Percentiles rank a stretch among this genome's conserved stretches.
phyloP scores from a whole-genome alignment of 2,329 filamentous ascomycete genomes.

The Furcasterigmium sp. region DNA sequence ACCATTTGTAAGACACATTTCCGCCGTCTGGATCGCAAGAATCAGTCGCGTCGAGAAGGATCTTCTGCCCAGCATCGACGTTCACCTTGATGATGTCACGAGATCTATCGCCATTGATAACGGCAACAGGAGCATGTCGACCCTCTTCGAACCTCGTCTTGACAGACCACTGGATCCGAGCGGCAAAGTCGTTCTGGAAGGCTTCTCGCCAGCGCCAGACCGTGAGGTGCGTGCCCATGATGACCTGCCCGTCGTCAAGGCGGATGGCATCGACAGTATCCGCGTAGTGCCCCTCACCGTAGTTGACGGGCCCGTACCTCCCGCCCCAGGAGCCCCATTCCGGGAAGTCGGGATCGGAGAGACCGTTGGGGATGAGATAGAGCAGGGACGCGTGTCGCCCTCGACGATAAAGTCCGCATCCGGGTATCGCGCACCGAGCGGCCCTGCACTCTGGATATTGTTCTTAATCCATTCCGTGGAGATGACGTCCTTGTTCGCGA shows the following conservation, averaged over 20 bases:
- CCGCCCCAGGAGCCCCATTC: conserved; percentile 38
- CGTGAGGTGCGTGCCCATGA: conserved; percentile 36
- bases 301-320: conserved; percentile 20
- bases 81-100: conserved; percentile 10
- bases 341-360: conserved; percentile 28
- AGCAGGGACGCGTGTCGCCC: conserved; percentile 39
- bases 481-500: conserved; percentile 36
- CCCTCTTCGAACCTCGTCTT: conserved; percentile 1
- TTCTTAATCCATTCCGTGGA: conserved; percentile 37
- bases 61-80: conserved; percentile 6
- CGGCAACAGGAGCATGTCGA: conserved; percentile 10
- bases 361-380: conserved; percentile 34
- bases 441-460: conserved; percentile 39
- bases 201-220: conserved; percentile 49
- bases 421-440: conserved; percentile 31
- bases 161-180: conserved; percentile 12
- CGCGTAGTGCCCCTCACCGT: conserved; percentile 16
- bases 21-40: conserved; percentile 13
- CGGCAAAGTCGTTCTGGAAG: conserved; percentile 38
- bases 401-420: conserved; percentile 40
- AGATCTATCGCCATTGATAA: conserved; percentile 14
- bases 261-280: conserved; percentile 26
- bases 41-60: conserved; percentile 9
- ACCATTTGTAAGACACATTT: conserved; percentile 12
- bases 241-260: conserved; percentile 23